Conservation (phyloP, 768 basidiomycete species). For the Lentinula guzmanii region DNA sequence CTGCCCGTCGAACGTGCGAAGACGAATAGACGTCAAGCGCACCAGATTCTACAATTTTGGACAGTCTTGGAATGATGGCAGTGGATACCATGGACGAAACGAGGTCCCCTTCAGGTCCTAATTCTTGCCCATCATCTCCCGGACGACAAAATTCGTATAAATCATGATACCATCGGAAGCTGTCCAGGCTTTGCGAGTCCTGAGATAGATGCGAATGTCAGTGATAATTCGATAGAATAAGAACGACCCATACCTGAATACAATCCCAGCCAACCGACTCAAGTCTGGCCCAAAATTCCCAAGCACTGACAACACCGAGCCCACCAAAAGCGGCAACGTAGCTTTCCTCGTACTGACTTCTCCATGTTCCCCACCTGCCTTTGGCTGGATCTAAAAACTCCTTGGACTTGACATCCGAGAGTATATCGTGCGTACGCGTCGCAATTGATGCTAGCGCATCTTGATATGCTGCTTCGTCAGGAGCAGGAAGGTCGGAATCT, state of each 20-base stretch:
- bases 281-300: slow-evolving; percentile 72
- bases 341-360: slow-evolving; percentile 69
- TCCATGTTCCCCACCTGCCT: slow-evolving; percentile 68
- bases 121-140: slow-evolving; percentile 43
- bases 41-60: slow-evolving; percentile 71
- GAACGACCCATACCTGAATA: slow-evolving; percentile 50
- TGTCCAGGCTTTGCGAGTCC: slow-evolving; percentile 58
- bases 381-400: slow-evolving; percentile 79
- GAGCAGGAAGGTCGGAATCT: slow-evolving; percentile 63
- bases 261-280: slow-evolving; percentile 88
- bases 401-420: slow-evolving; percentile 76
- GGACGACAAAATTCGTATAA: slow-evolving; percentile 75
- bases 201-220: slow-evolving; percentile 17
- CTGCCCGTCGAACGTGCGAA: slow-evolving; percentile 48
- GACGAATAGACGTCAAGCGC: slow-evolving; percentile 79
- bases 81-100: slow-evolving; percentile 87
- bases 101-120: slow-evolving; percentile 83
- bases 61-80: slow-evolving; percentile 68
- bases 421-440: slow-evolving; percentile 46
- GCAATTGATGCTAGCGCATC: slow-evolving; percentile 53
- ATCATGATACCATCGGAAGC: slow-evolving; percentile 78
- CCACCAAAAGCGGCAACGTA: slow-evolving; percentile 83
- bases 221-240: background rate
- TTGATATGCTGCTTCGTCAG: slow-evolving; percentile 66
- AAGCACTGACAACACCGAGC: slow-evolving; percentile 56